These are phyloP conservation scores for Penicillium italicum DNA, from an alignment of 2,329 filamentous ascomycete genomes.

Conservation along the genomic window DNA sequence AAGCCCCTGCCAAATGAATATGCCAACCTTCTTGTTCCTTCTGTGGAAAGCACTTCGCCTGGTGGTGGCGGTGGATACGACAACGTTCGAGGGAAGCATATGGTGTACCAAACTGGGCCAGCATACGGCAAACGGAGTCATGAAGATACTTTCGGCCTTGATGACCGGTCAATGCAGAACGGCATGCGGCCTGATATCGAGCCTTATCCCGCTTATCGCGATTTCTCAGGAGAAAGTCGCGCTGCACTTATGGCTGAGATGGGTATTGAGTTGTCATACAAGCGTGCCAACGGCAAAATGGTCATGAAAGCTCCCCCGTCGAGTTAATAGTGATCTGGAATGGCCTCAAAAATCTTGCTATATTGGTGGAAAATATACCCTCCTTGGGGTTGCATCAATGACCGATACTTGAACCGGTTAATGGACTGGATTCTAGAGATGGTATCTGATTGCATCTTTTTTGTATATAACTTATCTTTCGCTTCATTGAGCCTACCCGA, in stretches of 20 bases:
- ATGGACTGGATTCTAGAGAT: constrained; percentile 1
- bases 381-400: not conserved
- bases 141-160: constrained; percentile 40
- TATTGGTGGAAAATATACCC: not conserved
- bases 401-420: not conserved
- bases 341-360: not conserved
- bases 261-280: constrained; percentile 33
- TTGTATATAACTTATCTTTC: constrained; percentile 19
- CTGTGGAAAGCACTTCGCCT: constrained; percentile 22
- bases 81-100: constrained; percentile 23
- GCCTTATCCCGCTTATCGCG: constrained; percentile 23
- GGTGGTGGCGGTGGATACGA: constrained; percentile 24
- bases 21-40: constrained; percentile 18
- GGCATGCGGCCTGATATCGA: constrained; percentile 43
- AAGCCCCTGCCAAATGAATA: constrained; percentile 35
- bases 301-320: constrained; percentile 32
- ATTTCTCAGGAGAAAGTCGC: constrained; percentile 27
- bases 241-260: constrained; percentile 24
- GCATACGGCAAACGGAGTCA: constrained; percentile 35
- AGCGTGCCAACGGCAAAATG: constrained; percentile 37
- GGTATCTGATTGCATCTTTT: constrained; percentile 7
- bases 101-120: constrained; percentile 33
- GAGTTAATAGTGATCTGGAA: constrained; percentile 12
- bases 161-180: constrained; percentile 41
- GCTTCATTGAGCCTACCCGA: constrained; percentile 3